A percentile compares a stretch with the other conserved stretches of the same genome.
Evolutionary conservation across 306 rosid species (phyloP).

Genomic region (Ochetophila trinervis): DNA sequence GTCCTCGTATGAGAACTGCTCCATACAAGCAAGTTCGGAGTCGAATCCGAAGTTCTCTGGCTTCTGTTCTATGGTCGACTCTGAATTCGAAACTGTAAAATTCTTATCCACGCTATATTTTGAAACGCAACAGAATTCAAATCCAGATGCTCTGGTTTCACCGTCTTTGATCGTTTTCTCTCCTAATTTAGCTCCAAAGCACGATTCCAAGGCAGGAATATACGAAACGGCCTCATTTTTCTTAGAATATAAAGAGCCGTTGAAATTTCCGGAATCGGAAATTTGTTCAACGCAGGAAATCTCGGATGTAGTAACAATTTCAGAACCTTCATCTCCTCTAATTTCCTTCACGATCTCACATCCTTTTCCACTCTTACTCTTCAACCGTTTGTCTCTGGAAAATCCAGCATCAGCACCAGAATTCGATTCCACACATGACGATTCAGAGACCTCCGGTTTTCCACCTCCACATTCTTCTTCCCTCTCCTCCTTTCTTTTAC

Average conservation of each 20-base stretch:
- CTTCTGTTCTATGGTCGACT: constrained; percentile 43
- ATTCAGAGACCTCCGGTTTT: constrained; percentile 50
- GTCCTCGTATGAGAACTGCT: constrained; percentile 52
- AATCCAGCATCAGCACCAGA: constrained; percentile 35
- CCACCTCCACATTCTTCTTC: constrained; percentile 21
- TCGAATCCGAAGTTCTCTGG: constrained; percentile 34
- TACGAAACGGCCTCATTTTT: constrained; percentile 41
- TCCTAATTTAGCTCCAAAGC: constrained; percentile 26
- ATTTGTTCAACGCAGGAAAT: constrained; percentile 37
- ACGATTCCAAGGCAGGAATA: constrained; percentile 33
- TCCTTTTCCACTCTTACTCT: constrained; percentile 36
- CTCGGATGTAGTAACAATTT: constrained; percentile 39
- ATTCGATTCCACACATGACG: constrained; percentile 84
- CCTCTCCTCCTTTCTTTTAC: constrained; percentile 19
- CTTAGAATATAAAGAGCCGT: constrained; percentile 25
- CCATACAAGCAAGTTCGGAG: constrained; percentile 72
- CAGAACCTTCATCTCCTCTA: constrained; percentile 40
- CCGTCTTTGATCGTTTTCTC: constrained; percentile 24
- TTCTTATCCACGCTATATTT: constrained; percentile 28
- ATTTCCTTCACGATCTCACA: constrained; percentile 21
- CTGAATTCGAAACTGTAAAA: constrained; percentile 37
- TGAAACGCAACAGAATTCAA: constrained; percentile 34
- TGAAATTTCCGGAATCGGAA: constrained; percentile 19
- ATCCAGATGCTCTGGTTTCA: constrained; percentile 50
- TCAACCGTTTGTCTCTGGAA: constrained; percentile 29